Conservation (phyloP, 768 basidiomycete species). For the Collybiopsis confluens region DNA sequence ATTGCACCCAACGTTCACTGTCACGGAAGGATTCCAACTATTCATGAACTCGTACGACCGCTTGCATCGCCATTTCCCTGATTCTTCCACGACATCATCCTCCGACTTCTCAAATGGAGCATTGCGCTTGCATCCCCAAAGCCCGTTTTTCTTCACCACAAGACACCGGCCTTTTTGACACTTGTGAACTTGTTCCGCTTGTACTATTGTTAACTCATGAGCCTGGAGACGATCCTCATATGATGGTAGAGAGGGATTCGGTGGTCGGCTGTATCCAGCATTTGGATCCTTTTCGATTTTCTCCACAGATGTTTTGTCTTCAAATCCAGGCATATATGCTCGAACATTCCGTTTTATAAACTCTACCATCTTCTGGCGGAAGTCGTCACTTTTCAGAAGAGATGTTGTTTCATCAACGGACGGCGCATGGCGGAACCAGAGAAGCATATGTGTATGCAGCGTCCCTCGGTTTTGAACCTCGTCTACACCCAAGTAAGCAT, state of each 20-base stretch:
- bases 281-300: not conserved
- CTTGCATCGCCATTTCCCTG: slow-evolving; percentile 26
- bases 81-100: slow-evolving; percentile 19
- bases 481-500: slow-evolving; percentile 20
- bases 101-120: slow-evolving; percentile 23
- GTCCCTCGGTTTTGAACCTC: slow-evolving; percentile 39
- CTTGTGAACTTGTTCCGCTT: slow-evolving; percentile 27
- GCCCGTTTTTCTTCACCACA: slow-evolving; percentile 5
- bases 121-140: slow-evolving; percentile 26
- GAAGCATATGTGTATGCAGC: slow-evolving; percentile 35
- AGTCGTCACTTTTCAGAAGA: slow-evolving; percentile 19
- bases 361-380: slow-evolving; percentile 18
- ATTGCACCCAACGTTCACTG: slow-evolving; percentile 24
- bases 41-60: slow-evolving; percentile 20
- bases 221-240: slow-evolving; percentile 7
- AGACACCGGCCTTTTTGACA: slow-evolving; percentile 25
- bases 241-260: slow-evolving; percentile 20
- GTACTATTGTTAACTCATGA: slow-evolving; percentile 19
- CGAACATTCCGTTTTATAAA: slow-evolving; percentile 28
- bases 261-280: slow-evolving; percentile 26
- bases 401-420: slow-evolving; percentile 14
- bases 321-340: slow-evolving; percentile 29
- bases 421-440: slow-evolving; percentile 32
- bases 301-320: slow-evolving; percentile 3
- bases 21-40: slow-evolving; percentile 21